Percentiles rank a stretch among this genome's conserved stretches.
phyloP scores from a whole-genome alignment of 2,329 filamentous ascomycete genomes.

The Aspergillus ochraceus region DNA sequence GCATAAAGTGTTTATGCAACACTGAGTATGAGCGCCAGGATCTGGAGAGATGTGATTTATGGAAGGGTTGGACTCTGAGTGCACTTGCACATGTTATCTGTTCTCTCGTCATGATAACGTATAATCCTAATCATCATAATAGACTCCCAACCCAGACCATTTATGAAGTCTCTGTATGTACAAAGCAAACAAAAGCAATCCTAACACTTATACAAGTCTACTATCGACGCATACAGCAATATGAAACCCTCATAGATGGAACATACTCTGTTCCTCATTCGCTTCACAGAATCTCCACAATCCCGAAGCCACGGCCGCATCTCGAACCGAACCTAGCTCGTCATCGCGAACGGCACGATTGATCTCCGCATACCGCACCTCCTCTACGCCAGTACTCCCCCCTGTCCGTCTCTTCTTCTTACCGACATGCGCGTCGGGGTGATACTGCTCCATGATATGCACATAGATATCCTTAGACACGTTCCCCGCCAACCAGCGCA shows the following conservation, averaged over 20 bases:
- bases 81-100: too few species aligned
- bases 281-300: constrained; percentile 77
- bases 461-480: constrained; percentile 75
- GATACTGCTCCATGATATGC: constrained; percentile 88
- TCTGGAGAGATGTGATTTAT: too few species aligned
- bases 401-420: constrained; percentile 54
- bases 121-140: too few species aligned
- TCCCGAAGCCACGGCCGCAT: constrained; percentile 68
- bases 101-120: too few species aligned
- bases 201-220: background rate
- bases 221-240: background rate
- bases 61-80: too few species aligned
- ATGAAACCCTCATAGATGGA: constrained; percentile 43
- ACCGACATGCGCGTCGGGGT: constrained; percentile 76
- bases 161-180: too few species aligned
- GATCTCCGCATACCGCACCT: constrained; percentile 72
- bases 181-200: background rate
- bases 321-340: constrained; percentile 66
- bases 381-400: constrained; percentile 29
- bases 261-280: constrained; percentile 54
- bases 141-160: too few species aligned
- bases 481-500: constrained; percentile 72
- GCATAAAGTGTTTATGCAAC: too few species aligned
- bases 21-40: too few species aligned
- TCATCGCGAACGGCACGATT: constrained; percentile 67